Evolutionary conservation across 2,329 filamentous ascomycete species (phyloP), one percentile per base, ranked within the genome.

Genomic region (Didymosphaeria variabile): DNA sequence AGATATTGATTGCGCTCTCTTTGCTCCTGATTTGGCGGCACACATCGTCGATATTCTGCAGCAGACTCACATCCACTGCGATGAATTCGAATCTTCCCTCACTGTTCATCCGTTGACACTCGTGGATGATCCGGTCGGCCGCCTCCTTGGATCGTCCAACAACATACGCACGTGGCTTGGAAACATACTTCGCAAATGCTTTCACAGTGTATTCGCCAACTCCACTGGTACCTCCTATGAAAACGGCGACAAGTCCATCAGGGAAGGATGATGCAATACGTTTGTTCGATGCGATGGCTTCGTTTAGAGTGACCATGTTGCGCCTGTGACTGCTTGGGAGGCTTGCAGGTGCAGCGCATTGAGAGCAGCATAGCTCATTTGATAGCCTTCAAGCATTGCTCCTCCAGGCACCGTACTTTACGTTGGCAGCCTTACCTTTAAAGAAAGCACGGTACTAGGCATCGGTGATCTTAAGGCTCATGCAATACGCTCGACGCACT

Each of bases 1-100:
- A 69, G 4, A 86, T 68, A 68, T 87, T 85, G 57, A 88, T 79
- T n/a, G 76, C 76, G 36, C 73, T 72, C 68, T 87, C 85, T 60
- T 80, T 81, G n/a, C 71, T 65, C 58, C 72, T 74, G 55, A 88
- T 83, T 55, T 85, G 77, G 7, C 75, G 71, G 67, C 78, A 80
- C 9, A 77, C 67, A 42, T 74, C 65, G 59, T 81, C 79, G 58
- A 79, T 77, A 58, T 75, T 75, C 9, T 64, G 67, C 19, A 81
- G 61, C 21, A 74, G 58, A 13, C 71, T 73, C 46, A 80, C 67
- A 59, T 81, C 79, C 19, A 66, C 68, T 58, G 78, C 65, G 26
- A 81, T 70, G 70, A 79, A 79, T 34, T 67, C 66, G 13, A 70
- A 70, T 17, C 72, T 60, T 50, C 72, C 74, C 10, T 71, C 66